Conservation (phyloP, 2,329 filamentous ascomycete genomes). For the Fusarium dimerum region DNA sequence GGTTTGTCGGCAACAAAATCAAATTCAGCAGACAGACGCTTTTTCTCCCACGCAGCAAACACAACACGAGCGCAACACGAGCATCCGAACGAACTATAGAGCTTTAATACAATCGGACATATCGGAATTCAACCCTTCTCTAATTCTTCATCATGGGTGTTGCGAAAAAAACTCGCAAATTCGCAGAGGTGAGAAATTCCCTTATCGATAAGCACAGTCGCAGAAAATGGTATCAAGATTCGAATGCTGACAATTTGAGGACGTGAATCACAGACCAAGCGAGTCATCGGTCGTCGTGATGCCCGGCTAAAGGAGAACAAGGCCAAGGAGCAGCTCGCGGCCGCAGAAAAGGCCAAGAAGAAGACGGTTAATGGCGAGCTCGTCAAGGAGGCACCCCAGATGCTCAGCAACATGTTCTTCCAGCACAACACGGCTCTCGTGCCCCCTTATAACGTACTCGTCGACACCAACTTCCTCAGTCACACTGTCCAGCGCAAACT, state of each 20-base stretch:
- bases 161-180: constrained; percentile 89
- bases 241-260: constrained; percentile 11
- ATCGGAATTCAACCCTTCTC: neutral
- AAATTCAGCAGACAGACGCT: neutral
- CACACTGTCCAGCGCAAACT: constrained; percentile 92
- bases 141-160: constrained; percentile 68
- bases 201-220: constrained; percentile 31
- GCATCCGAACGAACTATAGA: constrained; percentile 1
- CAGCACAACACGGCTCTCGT: constrained; percentile 83
- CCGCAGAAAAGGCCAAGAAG: constrained; percentile 61
- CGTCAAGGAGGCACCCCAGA: constrained; percentile 78
- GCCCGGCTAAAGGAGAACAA: constrained; percentile 80
- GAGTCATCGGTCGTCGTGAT: constrained; percentile 80
- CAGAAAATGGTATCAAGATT: constrained; percentile 4
- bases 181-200: constrained; percentile 59
- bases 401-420: constrained; percentile 84
- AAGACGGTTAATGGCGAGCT: constrained; percentile 60
- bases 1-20: constrained; percentile 2
- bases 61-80: constrained; percentile 12
- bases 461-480: constrained; percentile 89
- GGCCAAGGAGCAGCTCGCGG: constrained; percentile 60
- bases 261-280: constrained; percentile 60
- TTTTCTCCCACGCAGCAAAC: constrained; percentile 2
- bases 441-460: constrained; percentile 66
- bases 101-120: neutral